Conservation (phyloP, 208 protist species). For the Trypanosoma grayi region DNA sequence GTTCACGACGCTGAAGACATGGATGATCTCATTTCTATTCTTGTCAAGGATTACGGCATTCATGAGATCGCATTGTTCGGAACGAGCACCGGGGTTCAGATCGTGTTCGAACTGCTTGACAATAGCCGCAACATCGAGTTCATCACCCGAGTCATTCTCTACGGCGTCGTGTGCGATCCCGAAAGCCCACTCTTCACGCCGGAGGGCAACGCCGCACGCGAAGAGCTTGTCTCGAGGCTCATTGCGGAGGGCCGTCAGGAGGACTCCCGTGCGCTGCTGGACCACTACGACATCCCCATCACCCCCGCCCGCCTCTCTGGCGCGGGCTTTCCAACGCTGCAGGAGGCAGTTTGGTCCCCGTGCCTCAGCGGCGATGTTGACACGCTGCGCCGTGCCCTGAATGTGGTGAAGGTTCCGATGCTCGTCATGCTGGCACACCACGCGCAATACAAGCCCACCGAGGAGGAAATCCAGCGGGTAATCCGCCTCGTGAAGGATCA, state of each 20-base stretch:
- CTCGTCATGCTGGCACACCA: conserved; percentile 61
- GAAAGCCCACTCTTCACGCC: conserved; percentile 36
- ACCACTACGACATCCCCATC: conserved; percentile 68
- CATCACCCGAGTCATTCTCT: conserved; percentile 63
- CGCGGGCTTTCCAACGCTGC: conserved; percentile 50
- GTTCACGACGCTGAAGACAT: conserved; percentile 68
- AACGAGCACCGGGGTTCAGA: conserved; percentile 73
- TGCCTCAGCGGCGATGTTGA: conserved; percentile 30
- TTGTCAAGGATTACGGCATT: conserved; percentile 50
- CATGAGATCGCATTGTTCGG: conserved; percentile 61
- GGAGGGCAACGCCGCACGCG: conserved; percentile 27
- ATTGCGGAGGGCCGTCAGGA: conserved; percentile 37
- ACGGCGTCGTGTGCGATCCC: conserved; percentile 54
- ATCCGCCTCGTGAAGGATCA: conserved; percentile 22
- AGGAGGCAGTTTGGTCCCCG: conserved; percentile 77
- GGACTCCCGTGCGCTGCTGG: conserved; percentile 42
- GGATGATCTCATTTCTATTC: conserved; percentile 50
- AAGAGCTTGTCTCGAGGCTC: conserved; percentile 32
- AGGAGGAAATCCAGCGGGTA: conserved; percentile 29
- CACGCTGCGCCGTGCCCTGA: conserved; percentile 28
- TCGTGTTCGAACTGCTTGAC: conserved; percentile 53
- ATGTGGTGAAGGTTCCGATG: conserved; percentile 41
- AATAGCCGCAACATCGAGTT: conserved; percentile 24
- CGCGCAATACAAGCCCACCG: conserved; percentile 41
- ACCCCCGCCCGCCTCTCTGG: conserved; percentile 52